Evolutionary conservation across 2,329 filamentous ascomycete species (phyloP).

Genomic region (Colletotrichum lini): DNA sequence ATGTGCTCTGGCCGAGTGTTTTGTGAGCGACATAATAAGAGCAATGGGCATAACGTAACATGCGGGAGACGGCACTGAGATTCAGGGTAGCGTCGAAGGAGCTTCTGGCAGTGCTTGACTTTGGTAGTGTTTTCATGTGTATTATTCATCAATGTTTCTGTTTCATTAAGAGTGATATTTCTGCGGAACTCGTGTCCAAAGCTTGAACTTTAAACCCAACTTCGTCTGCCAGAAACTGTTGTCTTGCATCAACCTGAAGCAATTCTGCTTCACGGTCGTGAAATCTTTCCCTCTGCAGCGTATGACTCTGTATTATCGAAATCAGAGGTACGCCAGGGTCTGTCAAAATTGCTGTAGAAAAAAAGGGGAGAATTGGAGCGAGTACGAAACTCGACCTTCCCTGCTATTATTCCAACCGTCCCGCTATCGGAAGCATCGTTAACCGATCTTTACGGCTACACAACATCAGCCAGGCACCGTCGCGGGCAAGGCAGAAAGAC

Average conservation of each 20-base stretch:
- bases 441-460: not conserved
- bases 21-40: too few relatives aligned
- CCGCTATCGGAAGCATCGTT: not conserved
- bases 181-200: not conserved
- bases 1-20: too few relatives aligned
- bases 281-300: not conserved
- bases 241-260: conserved; percentile 11
- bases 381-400: too few relatives aligned
- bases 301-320: not conserved
- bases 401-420: too few relatives aligned
- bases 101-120: not conserved
- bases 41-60: too few relatives aligned
- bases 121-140: too few relatives aligned
- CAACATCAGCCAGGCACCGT: not conserved
- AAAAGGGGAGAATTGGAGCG: rapidly evolving
- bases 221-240: not conserved
- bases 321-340: not conserved
- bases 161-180: conserved; percentile 13
- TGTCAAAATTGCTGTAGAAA: too few relatives aligned
- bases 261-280: not conserved
- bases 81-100: not conserved
- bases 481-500: too few relatives aligned
- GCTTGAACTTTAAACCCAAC: conserved; percentile 12
- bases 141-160: not conserved
- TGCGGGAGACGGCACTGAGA: too few relatives aligned